phyloP scores from a whole-genome alignment of 805 yeast species.

The Komagataella mondaviorum region DNA sequence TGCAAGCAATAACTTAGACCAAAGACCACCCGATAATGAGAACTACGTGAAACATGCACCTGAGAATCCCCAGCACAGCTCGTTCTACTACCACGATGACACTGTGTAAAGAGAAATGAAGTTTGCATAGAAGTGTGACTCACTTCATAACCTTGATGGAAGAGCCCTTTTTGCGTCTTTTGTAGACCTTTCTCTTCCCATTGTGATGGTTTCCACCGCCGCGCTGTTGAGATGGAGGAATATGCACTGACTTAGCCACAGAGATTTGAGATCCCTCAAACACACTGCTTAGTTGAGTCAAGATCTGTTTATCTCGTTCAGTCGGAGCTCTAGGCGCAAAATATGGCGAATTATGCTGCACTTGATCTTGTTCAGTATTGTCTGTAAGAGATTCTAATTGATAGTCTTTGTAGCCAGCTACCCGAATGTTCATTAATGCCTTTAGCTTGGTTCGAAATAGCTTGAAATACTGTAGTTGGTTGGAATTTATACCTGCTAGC shows the following conservation, averaged over 20 bases:
- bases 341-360: not conserved
- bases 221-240: not conserved
- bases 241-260: not conserved
- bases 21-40: slow-evolving; percentile 47
- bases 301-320: not conserved
- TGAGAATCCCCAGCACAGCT: slow-evolving; percentile 33
- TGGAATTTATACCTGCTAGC: slow-evolving; percentile 20
- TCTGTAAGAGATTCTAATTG: not conserved
- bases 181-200: not conserved
- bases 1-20: slow-evolving; percentile 27
- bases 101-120: slow-evolving; percentile 10
- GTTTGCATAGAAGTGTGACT: not conserved
- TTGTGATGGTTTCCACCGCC: not conserved
- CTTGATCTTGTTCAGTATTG: not conserved
- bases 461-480: slow-evolving; percentile 14
- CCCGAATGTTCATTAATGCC: not conserved
- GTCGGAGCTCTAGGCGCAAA: not conserved
- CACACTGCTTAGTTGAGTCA: not conserved
- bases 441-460: slow-evolving; percentile 8
- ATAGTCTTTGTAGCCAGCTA: not conserved
- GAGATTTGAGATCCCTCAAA: not conserved
- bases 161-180: not conserved
- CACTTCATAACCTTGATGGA: not conserved
- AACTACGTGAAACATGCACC: slow-evolving; percentile 41
- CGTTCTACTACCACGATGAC: slow-evolving; percentile 53